A percentile compares a stretch with the other conserved stretches of the same genome.
Conservation (phyloP, 139 green algal genomes). For the Mesostigma viride region DNA sequence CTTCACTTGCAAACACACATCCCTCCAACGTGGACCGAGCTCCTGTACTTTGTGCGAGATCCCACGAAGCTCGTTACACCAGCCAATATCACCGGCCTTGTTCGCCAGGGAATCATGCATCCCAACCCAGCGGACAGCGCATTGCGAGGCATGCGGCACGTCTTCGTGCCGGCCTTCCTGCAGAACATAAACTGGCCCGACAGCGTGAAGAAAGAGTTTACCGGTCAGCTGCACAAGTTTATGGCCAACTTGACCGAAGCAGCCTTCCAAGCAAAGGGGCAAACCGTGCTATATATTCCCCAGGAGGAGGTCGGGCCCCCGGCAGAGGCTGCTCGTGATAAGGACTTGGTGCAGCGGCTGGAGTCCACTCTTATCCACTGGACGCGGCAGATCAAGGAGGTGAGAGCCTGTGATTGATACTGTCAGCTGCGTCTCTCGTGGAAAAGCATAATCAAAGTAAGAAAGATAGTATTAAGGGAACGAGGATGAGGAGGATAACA, state of each 20-base stretch:
- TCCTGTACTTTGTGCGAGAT: too few species aligned
- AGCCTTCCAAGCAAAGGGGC: constrained; percentile 49
- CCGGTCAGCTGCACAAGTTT: constrained; percentile 59
- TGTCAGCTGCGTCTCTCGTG: too few species aligned
- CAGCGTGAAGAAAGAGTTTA: constrained; percentile 58
- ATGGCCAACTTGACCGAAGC: constrained; percentile 64
- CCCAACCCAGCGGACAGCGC: not conserved
- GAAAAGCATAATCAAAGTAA: too few species aligned
- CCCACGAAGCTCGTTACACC: too few species aligned
- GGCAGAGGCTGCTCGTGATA: constrained; percentile 41
- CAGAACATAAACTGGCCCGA: constrained; percentile 58
- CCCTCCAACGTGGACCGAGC: too few species aligned
- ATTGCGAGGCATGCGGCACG: constrained; percentile 31
- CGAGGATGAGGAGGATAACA: too few species aligned
- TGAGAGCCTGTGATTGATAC: too few species aligned
- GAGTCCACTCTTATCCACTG: constrained; percentile 75
- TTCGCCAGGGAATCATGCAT: too few species aligned
- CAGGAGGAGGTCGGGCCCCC: constrained; percentile 23
- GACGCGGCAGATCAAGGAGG: constrained; percentile 71
- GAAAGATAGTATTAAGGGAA: too few species aligned
- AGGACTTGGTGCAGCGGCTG: constrained; percentile 70
- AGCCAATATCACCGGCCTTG: too few species aligned
- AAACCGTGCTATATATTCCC: constrained; percentile 73
- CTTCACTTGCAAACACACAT: too few species aligned
- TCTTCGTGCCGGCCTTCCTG: constrained; percentile 59